Evolutionary conservation across 768 basidiomycete genomes (phyloP).

Genomic region (Lactarius pseudohatsudake): DNA sequence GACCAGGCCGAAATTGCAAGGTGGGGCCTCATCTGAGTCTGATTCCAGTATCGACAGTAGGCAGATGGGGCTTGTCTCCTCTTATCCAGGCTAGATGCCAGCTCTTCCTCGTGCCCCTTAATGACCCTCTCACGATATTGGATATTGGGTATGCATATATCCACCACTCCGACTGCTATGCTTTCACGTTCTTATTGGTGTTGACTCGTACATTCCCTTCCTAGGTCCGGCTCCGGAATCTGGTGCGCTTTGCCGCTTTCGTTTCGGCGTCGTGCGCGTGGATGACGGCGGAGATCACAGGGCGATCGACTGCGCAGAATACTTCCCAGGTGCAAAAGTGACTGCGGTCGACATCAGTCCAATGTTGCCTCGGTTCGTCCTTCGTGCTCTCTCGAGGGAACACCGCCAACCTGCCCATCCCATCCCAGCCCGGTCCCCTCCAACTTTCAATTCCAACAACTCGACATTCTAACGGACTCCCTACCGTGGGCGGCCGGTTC

Average conservation of each 20-base stretch:
- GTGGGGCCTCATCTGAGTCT: not conserved
- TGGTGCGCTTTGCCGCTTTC: conserved; percentile 8
- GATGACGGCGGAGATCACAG: conserved; percentile 12
- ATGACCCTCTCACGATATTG: conserved; percentile 30
- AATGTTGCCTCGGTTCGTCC: conserved; percentile 28
- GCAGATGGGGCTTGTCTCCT: not conserved
- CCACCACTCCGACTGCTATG: not conserved
- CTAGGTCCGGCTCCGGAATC: conserved; percentile 21
- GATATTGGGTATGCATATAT: conserved; percentile 32
- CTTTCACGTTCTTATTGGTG: not conserved
- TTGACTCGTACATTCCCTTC: not conserved
- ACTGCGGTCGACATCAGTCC: conserved; percentile 29
- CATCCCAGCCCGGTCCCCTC: conserved; percentile 27
- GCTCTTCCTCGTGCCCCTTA: conserved; percentile 26
- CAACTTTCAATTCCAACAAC: conserved; percentile 30
- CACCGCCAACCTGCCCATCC: not conserved
- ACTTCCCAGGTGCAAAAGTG: conserved; percentile 25
- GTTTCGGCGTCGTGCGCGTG: not conserved
- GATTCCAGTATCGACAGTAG: not conserved
- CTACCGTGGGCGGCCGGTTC: conserved; percentile 27
- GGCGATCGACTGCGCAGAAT: conserved; percentile 32
- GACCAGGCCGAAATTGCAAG: conserved; percentile 18
- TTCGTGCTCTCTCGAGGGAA: not conserved
- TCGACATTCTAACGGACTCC: conserved; percentile 30
- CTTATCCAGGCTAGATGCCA: conserved; percentile 30